Conservation (phyloP, 495 filamentous ascomycete species). For the Penicillium paxilli region DNA sequence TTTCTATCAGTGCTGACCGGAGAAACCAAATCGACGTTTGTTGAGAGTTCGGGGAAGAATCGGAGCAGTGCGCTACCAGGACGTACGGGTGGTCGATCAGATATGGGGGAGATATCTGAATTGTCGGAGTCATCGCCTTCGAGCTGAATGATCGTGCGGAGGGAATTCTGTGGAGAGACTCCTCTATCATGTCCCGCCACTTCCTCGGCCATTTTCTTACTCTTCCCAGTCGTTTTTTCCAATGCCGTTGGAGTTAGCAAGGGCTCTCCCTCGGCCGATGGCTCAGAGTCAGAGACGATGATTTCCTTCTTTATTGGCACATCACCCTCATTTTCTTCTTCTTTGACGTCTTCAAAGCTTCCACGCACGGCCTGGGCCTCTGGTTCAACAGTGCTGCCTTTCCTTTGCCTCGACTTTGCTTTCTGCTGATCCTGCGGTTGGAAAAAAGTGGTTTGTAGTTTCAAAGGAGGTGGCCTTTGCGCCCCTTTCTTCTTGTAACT, state of each 20-base stretch:
- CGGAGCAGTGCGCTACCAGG: slow-evolving; percentile 18
- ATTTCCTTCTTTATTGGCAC: not conserved
- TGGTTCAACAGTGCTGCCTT: not conserved
- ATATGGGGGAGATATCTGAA: slow-evolving; percentile 32
- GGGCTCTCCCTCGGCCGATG: not conserved
- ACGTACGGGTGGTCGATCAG: slow-evolving; percentile 13
- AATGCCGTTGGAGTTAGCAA: not conserved
- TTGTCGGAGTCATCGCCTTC: slow-evolving; percentile 21
- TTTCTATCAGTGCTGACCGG: slow-evolving; percentile 7
- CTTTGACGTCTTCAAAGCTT: not conserved
- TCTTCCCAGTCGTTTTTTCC: not conserved
- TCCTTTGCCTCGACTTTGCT: not conserved
- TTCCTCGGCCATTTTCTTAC: not conserved
- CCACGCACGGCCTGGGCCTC: not conserved
- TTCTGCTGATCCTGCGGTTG: not conserved
- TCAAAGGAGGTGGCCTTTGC: not conserved
- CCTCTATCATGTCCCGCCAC: slow-evolving; percentile 1
- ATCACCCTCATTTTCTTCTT: not conserved
- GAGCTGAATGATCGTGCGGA: slow-evolving; percentile 17
- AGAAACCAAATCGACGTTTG: slow-evolving; percentile 30
- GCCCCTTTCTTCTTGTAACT: not conserved
- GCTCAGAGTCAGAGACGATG: not conserved
- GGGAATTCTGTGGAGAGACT: slow-evolving; percentile 11
- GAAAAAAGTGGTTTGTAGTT: not conserved
- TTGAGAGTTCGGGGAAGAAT: slow-evolving; percentile 35